Conservation (phyloP, 768 basidiomycete species). For the Lentinula sp. region DNA sequence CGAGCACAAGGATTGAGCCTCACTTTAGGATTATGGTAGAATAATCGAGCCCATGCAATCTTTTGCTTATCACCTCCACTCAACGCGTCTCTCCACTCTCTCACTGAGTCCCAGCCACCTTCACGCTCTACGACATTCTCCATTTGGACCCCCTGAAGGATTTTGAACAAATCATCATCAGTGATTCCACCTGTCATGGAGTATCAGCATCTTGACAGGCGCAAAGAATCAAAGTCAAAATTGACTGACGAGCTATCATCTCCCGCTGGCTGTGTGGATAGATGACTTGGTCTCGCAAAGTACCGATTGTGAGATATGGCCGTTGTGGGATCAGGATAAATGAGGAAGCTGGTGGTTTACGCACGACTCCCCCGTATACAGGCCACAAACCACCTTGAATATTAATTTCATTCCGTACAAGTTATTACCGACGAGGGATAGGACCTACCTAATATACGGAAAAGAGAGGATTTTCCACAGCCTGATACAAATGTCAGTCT, state of each 20-base stretch:
- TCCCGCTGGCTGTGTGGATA: constrained; percentile 84
- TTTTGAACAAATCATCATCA: constrained; percentile 66
- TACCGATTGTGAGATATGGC: constrained; percentile 91
- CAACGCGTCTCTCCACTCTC: constrained; percentile 90
- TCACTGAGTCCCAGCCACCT: constrained; percentile 89
- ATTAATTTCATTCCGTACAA: not conserved
- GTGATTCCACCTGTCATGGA: constrained; percentile 50
- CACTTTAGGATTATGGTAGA: constrained; percentile 92
- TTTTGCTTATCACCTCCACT: constrained; percentile 97
- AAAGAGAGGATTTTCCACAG: constrained; percentile 86
- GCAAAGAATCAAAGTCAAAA: not conserved
- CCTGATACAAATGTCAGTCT: constrained; percentile 30
- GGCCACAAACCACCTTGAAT: constrained; percentile 80
- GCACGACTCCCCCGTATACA: constrained; percentile 69
- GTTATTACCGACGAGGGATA: not conserved
- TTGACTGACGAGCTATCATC: constrained; percentile 67
- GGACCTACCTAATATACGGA: constrained; percentile 69
- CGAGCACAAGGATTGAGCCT: constrained; percentile 13
- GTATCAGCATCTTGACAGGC: not conserved
- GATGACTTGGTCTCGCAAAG: constrained; percentile 92
- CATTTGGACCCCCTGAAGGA: constrained; percentile 81
- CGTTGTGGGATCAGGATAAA: constrained; percentile 96
- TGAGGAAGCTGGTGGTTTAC: constrained; percentile 81
- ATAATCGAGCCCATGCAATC: constrained; percentile 94
- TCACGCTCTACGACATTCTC: constrained; percentile 83